These are phyloP conservation scores for Kalmanozyma brasiliensis DNA, from an alignment of 1,284 basidiomycete genomes.

Conservation along the genomic window DNA sequence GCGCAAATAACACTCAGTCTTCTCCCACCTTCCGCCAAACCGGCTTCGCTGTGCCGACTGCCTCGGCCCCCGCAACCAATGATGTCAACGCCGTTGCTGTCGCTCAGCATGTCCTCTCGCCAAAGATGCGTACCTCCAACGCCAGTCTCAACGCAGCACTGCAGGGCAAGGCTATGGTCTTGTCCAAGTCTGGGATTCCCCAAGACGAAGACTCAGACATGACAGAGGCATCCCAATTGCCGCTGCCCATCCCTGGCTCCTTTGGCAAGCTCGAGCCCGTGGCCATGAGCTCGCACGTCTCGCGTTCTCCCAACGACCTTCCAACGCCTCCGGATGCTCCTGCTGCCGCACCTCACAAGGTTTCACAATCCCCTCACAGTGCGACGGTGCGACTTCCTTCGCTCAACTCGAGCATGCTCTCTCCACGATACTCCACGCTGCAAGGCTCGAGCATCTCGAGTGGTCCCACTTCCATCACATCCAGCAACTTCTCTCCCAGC, in stretches of 20 bases:
- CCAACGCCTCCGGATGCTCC: slow-evolving; percentile 63
- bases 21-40: slow-evolving; percentile 54
- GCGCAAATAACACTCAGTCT: slow-evolving; percentile 36
- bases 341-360: slow-evolving; percentile 25
- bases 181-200: slow-evolving; percentile 6
- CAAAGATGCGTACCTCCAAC: slow-evolving; percentile 41
- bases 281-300: slow-evolving; percentile 30
- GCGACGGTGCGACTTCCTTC: slow-evolving; percentile 40
- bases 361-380: slow-evolving; percentile 29
- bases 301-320: slow-evolving; percentile 57
- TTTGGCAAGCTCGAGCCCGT: slow-evolving; percentile 25
- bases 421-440: slow-evolving; percentile 38
- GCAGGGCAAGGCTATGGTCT: slow-evolving; percentile 2
- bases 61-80: slow-evolving; percentile 40
- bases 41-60: slow-evolving; percentile 46
- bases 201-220: slow-evolving; percentile 55
- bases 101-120: slow-evolving; percentile 24
- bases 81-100: slow-evolving; percentile 37
- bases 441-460: slow-evolving; percentile 55
- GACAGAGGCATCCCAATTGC: slow-evolving; percentile 40
- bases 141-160: slow-evolving; percentile 47
- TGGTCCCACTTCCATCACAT: slow-evolving; percentile 45
- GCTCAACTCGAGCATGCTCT: slow-evolving; percentile 42
- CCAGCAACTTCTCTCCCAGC: slow-evolving; percentile 52
- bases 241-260: slow-evolving; percentile 52